Evolutionary conservation across 225 moss, liverwort and hornwort genomes (phyloP).

Genomic region (Sphagnum contortum): DNA sequence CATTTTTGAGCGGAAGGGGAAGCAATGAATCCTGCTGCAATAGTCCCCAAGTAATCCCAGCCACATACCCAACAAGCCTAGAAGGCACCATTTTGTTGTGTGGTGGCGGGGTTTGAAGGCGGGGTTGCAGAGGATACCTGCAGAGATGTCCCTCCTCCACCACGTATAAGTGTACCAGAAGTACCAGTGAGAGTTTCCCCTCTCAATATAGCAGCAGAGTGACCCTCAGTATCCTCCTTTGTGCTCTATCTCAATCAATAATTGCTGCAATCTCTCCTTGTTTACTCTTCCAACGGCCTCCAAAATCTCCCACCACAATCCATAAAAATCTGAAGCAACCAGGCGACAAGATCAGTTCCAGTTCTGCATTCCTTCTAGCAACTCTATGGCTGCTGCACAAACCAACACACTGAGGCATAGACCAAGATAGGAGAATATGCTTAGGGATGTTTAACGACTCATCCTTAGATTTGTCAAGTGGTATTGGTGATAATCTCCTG

Average conservation of each 20-base stretch:
- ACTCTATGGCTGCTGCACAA: too few species aligned
- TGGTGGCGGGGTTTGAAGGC: conserved; percentile 1
- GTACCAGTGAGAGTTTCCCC: conserved; percentile 92
- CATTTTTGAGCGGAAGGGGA: too few species aligned
- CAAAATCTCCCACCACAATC: not conserved
- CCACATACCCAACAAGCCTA: not conserved
- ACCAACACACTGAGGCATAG: too few species aligned
- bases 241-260: conserved; percentile 69
- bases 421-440: too few species aligned
- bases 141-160: conserved; percentile 79
- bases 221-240: conserved; percentile 79
- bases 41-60: too few species aligned
- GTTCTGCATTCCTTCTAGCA: too few species aligned
- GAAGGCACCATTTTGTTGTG: conserved; percentile 14
- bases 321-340: not conserved
- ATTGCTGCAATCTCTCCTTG: conserved; percentile 77
- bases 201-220: conserved; percentile 74
- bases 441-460: too few species aligned
- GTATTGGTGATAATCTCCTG: too few species aligned
- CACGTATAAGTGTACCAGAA: conserved; percentile 74
- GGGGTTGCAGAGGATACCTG: not conserved
- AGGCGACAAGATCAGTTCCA: too few species aligned
- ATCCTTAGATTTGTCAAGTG: too few species aligned
- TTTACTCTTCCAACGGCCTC: conserved; percentile 77
- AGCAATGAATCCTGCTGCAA: too few species aligned